These are phyloP conservation scores for Acanthamoeba royreba DNA, from an alignment of 208 protist genomes.

Conservation along the genomic window DNA sequence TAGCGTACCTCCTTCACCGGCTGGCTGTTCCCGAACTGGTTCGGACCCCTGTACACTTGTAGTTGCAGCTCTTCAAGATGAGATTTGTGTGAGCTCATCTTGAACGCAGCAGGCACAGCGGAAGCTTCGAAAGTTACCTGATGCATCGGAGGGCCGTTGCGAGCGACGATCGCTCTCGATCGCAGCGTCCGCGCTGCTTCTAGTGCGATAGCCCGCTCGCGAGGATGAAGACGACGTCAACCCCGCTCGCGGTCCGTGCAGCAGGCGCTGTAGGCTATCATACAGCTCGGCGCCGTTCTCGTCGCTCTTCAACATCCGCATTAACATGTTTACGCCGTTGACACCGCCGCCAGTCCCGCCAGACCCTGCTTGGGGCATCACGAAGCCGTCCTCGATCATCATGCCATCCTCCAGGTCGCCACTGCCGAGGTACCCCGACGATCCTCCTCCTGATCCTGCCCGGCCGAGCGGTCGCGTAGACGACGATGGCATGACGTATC, in stretches of 20 bases:
- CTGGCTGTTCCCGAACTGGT: background rate
- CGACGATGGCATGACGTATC: too few species aligned
- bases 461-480: too few species aligned
- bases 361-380: too few species aligned
- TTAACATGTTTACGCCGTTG: background rate
- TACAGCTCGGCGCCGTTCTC: slow-evolving; percentile 23
- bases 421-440: too few species aligned
- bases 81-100: too few species aligned
- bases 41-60: background rate
- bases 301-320: slow-evolving; percentile 3
- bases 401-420: background rate
- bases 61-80: background rate
- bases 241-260: background rate
- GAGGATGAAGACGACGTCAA: background rate
- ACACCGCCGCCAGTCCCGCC: background rate
- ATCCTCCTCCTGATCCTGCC: too few species aligned
- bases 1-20: background rate
- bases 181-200: too few species aligned
- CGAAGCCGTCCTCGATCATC: background rate
- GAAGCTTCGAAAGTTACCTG: too few species aligned
- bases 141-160: too few species aligned
- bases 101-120: too few species aligned
- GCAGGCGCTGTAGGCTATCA: background rate
- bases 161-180: too few species aligned
- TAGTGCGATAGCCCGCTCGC: too few species aligned